Base-by-base conservation (phyloP, 306 rosid genomes). In the Trifolium repens region DNA sequence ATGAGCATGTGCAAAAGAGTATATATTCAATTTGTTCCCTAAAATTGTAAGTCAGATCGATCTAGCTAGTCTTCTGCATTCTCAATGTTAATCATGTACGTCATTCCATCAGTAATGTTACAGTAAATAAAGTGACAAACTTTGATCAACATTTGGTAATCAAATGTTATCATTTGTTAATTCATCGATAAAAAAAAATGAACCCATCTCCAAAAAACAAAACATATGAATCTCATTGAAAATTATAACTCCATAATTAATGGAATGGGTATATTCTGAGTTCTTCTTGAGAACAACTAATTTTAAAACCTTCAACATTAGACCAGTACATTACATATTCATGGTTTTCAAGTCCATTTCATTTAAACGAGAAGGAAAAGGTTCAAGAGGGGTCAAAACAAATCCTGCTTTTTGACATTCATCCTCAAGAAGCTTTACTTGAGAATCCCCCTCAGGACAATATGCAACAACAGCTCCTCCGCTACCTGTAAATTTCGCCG, bases 401-500 rank as follows among this genome's bases (percentile, higher is more conserved):
- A 94, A 92, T 67, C 96, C 96, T 75, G 89, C 96, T 53, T 82
- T 68, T n/a, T 40, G 69, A 71, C 99, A 90, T 62, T 83, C 91
- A 27, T 86, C 88, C 84, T 92, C 90, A 37, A 94, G 82, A 54
- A 73, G 96, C 85, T 87, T 79, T 82, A 80, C 93, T 83, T 92
- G 99, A 54, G 85, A 79, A 62, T 84, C 54, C 47, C 99, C 99
- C 12, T 85, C 75, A 0, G 97, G 97, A 72, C 97, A 94, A 71
- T 82, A 92, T 40, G 87, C 96, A 22, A 90, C 91, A 5, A 94
- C 88, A 57, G 97, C 99, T 81, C 99, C 99, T 50, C 97, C 99
- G 7, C 99, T 94, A 16, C 99, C 99, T 1, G 99, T 94, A 83
- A 94, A 94, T 76, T 92, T 94, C 6, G 99, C 90, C 3, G 97